These are phyloP conservation scores for Lenzites betulinus DNA, from an alignment of 768 basidiomycete species.

Conservation along the genomic window DNA sequence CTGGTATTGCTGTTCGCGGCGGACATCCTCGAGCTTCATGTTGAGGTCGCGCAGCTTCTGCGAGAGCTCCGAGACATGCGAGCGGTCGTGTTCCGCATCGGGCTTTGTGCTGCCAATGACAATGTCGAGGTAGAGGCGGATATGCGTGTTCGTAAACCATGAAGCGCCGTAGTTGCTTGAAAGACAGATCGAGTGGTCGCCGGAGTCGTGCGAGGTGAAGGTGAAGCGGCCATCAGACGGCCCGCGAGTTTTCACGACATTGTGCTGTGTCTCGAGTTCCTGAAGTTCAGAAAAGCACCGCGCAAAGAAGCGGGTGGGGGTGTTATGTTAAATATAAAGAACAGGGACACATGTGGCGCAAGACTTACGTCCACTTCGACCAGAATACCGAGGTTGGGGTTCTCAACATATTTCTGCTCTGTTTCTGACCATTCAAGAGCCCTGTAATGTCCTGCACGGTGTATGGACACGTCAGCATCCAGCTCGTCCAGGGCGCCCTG, in stretches of 20 bases:
- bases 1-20: slow-evolving; percentile 97
- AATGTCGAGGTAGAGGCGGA: slow-evolving; percentile 93
- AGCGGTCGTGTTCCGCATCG: slow-evolving; percentile 85
- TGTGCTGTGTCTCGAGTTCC: slow-evolving; percentile 85
- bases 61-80: slow-evolving; percentile 81
- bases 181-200: slow-evolving; percentile 96
- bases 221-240: slow-evolving; percentile 92
- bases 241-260: slow-evolving; percentile 87
- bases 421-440: slow-evolving; percentile 90
- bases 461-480: background rate
- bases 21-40: slow-evolving; percentile 88
- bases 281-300: slow-evolving; percentile 34
- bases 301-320: background rate
- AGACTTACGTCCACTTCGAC: slow-evolving; percentile 85
- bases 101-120: slow-evolving; percentile 86
- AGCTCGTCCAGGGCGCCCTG: background rate
- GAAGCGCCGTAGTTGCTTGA: slow-evolving; percentile 86
- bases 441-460: slow-evolving; percentile 79
- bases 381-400: slow-evolving; percentile 82
- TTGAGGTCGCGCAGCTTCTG: slow-evolving; percentile 90
- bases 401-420: slow-evolving; percentile 63
- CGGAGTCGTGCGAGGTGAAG: slow-evolving; percentile 95
- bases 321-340: background rate
- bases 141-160: slow-evolving; percentile 83
- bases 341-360: background rate